A percentile compares a stretch with the other conserved stretches of the same genome.
These are phyloP conservation scores for Scytalidium sp. DNA, from an alignment of 2,329 filamentous ascomycete genomes.

Conservation along the genomic window DNA sequence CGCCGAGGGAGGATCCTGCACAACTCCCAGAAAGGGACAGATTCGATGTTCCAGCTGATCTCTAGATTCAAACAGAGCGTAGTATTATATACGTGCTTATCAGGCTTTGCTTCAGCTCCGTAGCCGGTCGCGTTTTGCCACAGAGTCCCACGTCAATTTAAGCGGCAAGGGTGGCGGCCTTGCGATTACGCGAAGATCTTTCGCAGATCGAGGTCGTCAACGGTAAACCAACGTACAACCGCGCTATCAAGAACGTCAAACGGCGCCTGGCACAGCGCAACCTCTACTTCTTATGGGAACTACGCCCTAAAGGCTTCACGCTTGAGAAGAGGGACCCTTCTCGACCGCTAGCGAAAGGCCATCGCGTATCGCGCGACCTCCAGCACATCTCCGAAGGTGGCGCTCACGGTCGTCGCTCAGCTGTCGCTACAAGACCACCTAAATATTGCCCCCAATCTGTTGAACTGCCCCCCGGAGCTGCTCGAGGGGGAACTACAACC, in stretches of 20 bases:
- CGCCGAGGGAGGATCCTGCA: neutral
- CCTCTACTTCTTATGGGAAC: neutral
- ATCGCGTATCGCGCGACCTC: constrained; percentile 13
- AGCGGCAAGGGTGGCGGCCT: neutral
- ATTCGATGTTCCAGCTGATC: neutral
- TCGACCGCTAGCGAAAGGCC: neutral
- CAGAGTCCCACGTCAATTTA: neutral
- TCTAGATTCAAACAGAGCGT: too few species aligned
- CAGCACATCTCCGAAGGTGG: constrained; percentile 22
- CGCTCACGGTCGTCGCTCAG: constrained; percentile 17
- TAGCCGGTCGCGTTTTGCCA: neutral
- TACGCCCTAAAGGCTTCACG: neutral
- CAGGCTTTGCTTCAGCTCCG: neutral
- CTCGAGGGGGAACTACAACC: constrained; percentile 55
- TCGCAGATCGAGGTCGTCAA: neutral
- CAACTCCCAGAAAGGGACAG: neutral
- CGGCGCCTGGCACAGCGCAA: neutral
- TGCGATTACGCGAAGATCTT: neutral
- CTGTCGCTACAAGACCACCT: constrained; percentile 60
- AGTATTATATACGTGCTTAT: neutral
- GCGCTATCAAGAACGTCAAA: neutral
- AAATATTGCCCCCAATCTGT: constrained; percentile 51
- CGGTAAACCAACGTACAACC: neutral
- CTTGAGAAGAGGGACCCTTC: neutral
- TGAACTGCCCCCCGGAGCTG: constrained; percentile 46